Evolutionary conservation across 192 early-diverging fungal species (phyloP).

Genomic region (Globomyces pollinis-pini): DNA sequence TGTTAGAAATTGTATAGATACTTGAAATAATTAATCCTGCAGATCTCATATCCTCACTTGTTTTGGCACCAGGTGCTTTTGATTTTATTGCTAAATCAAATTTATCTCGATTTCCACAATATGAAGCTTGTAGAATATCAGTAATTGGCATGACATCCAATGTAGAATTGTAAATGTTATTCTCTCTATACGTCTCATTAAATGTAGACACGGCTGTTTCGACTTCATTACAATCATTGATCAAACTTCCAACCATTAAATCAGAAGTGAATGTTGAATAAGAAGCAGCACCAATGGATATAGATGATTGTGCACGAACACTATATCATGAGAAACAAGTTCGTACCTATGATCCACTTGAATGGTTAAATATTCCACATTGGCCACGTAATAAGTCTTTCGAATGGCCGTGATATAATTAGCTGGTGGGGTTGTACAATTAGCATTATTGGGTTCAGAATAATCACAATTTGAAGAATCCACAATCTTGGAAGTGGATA

Average conservation of each 20-base stretch:
- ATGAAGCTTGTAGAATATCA: slow-evolving; percentile 6
- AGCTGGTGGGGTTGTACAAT: neutral
- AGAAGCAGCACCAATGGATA: neutral
- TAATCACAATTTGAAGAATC: slow-evolving; percentile 10
- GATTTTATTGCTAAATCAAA: slow-evolving; percentile 6
- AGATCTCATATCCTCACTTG: slow-evolving; percentile 12
- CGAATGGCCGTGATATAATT: slow-evolving; percentile 1
- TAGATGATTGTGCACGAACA: neutral
- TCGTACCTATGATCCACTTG: slow-evolving; percentile 16
- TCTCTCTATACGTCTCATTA: neutral
- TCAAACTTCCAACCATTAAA: slow-evolving; percentile 3
- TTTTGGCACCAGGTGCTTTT: slow-evolving; percentile 12
- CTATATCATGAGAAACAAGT: no score
- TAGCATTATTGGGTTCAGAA: slow-evolving; percentile 1
- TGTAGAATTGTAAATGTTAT: neutral
- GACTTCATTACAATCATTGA: neutral
- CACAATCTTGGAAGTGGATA: slow-evolving; percentile 14
- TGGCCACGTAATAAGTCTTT: slow-evolving; percentile 19
- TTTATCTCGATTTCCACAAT: slow-evolving; percentile 5
- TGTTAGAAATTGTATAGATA: slow-evolving; percentile 1
- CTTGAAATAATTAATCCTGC: slow-evolving; percentile 22
- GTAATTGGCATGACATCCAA: slow-evolving; percentile 17
- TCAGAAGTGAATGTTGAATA: neutral
- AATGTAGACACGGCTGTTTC: neutral
- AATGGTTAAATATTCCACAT: slow-evolving; percentile 28